Conservation (phyloP, 176 grass and related monocot genomes). For the Triticum dicoccoides region DNA sequence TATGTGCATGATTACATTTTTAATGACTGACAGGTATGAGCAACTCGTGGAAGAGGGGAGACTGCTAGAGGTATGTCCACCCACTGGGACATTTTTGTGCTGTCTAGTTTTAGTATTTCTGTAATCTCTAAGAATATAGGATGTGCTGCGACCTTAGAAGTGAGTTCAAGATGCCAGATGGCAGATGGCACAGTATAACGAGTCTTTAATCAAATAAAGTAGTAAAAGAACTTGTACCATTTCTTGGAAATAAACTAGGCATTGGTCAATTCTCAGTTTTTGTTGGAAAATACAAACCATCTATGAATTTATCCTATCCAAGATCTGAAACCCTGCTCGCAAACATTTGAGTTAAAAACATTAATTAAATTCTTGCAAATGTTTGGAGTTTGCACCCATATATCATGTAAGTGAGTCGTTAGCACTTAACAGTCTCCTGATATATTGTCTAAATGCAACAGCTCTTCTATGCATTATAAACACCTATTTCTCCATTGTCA, state of each 20-base stretch:
- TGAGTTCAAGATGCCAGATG: background rate
- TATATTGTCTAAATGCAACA: background rate
- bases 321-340: background rate
- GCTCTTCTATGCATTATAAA: background rate
- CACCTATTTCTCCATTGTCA: background rate
- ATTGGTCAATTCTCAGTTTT: background rate
- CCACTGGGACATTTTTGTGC: background rate
- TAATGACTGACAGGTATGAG: constrained; percentile 74
- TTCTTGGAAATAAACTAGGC: background rate
- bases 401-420: constrained; percentile 4
- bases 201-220: constrained; percentile 11
- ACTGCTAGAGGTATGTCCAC: constrained; percentile 74
- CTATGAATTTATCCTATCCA: background rate
- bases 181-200: background rate
- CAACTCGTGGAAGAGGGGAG: constrained; percentile 88
- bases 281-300: background rate
- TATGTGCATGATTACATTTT: background rate
- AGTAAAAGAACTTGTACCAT: background rate
- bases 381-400: background rate
- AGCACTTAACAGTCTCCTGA: background rate
- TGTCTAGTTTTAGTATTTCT: background rate
- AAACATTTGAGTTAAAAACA: background rate
- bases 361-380: background rate
- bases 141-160: background rate
- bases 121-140: background rate